Evolutionary conservation across 2,329 filamentous ascomycete species (phyloP).

Genomic region (Lasiodiplodia sp.): DNA sequence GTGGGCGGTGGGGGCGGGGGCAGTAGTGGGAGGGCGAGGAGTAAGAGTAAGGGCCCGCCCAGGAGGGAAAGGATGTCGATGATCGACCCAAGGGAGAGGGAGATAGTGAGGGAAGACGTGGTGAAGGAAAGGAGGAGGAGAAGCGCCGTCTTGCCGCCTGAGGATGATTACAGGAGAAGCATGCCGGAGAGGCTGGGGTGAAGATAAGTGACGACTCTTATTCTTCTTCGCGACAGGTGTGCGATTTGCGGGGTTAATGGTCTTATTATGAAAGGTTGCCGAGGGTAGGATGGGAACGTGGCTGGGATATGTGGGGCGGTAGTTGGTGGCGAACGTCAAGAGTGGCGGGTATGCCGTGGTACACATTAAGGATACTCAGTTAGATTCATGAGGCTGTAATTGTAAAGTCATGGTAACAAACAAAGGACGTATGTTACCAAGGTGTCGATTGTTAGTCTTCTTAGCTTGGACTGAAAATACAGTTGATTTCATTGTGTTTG

Average conservation of each 20-base stretch:
- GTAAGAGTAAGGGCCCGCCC: constrained; percentile 13
- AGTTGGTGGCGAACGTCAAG: no score
- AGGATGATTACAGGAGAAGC: constrained; percentile 5
- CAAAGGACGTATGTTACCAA: background rate
- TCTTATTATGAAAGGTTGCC: background rate
- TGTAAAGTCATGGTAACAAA: background rate
- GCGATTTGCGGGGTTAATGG: background rate
- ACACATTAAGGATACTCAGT: background rate
- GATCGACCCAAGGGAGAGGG: background rate
- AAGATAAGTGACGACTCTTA: background rate
- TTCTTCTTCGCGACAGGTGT: background rate
- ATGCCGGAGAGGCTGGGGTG: constrained; percentile 8
- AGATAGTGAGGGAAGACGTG: background rate
- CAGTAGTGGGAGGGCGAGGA: background rate
- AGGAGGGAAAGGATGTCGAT: background rate
- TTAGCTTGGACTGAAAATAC: background rate
- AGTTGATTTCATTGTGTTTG: background rate
- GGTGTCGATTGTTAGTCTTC: background rate
- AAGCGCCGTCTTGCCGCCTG: background rate
- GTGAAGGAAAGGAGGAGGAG: constrained; percentile 19
- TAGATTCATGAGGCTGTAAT: background rate
- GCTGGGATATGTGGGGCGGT: background rate
- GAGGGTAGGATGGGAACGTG: background rate
- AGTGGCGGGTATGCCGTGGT: background rate
- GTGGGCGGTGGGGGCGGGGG: background rate